A percentile compares a stretch with the other conserved stretches of the same genome.
Conservation (phyloP, 768 basidiomycete species). For the Paxillus rubicundulus region DNA sequence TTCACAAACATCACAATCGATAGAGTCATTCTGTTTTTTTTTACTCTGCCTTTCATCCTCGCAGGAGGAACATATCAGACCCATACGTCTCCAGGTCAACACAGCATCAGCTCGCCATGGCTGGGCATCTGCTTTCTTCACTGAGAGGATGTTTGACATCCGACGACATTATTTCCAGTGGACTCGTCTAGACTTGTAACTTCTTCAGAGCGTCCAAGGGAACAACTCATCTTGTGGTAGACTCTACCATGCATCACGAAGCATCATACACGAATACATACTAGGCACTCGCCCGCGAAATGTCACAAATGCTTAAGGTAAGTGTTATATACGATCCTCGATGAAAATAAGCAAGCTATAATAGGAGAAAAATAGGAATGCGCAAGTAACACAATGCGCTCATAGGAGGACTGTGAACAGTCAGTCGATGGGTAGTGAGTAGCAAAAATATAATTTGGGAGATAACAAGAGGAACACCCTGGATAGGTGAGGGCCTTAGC, state of each 20-base stretch:
- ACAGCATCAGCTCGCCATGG: no score
- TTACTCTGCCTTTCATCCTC: no score
- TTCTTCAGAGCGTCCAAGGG: no score
- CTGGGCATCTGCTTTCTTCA: no score
- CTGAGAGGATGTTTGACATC: no score
- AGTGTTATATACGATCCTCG: slow-evolving; percentile 8
- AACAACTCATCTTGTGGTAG: not conserved
- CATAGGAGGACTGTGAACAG: not conserved
- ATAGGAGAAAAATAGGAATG: not conserved
- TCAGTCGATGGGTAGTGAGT: not conserved
- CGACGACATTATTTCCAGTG: no score
- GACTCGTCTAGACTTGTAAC: no score
- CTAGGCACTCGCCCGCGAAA: slow-evolving; percentile 17
- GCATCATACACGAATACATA: slow-evolving; percentile 2
- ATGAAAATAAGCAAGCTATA: slow-evolving; percentile 9
- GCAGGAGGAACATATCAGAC: no score
- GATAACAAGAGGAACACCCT: not conserved
- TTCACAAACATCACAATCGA: no score
- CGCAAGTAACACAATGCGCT: not conserved
- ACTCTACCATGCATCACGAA: not conserved
- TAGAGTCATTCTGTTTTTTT: no score
- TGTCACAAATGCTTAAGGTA: slow-evolving; percentile 11
- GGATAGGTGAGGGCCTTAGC: slow-evolving; percentile 14
- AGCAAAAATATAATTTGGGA: not conserved
- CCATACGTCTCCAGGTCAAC: no score